Evolutionary conservation across 352 stramenopile species (phyloP), one percentile per base, ranked within the genome.

Genomic region (Pythium utonaiense): DNA sequence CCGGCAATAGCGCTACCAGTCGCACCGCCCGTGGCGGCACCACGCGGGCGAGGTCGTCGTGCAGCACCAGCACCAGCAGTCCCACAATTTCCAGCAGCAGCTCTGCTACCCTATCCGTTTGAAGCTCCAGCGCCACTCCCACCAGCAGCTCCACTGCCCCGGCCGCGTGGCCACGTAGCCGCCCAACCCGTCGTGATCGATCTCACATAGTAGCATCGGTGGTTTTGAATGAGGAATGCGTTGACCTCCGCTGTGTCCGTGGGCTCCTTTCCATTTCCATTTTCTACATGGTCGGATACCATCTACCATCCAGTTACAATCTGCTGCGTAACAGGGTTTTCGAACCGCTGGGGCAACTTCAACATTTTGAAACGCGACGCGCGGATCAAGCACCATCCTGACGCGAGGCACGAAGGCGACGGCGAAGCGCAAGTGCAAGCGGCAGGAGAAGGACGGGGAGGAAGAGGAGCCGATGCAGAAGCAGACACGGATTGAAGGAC

Each of bases 401-500:
- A 30, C 42, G 42, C 21, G 42, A 31, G 34, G 34, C 34, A 13
- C 12, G 17, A 16, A 19, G 12, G 42, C 24, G 42, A 24, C 42
- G 9, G 42, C 42, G 12, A 50, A 50, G 22, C 42, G 42, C 42
- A 50, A 50, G 42, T 24, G 42, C 42, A 30, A 50, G 24, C 21
- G 22, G 21, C 21, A 6, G n/a, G 42, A 5, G 12, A 5, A 21
- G 8, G 34, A 42, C 24, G 22, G 1, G 10, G 21, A 9, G 3
- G 42, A 50, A 1, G 10, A 30, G 6, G 42, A 50, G 16, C 21
- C 30, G 3, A 55, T 82, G 25, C 28, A 54, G 41, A 79, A 76
- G 47, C 64, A 81, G 53, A 75, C 75, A 5, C 50, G 72, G 7
- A 7, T 59, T 1, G 68, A 82, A 44, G 64, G 62, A 7, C 40